phyloP scores from a whole-genome alignment of 2,329 filamentous ascomycete genomes.

The Macrophomina tecta region DNA sequence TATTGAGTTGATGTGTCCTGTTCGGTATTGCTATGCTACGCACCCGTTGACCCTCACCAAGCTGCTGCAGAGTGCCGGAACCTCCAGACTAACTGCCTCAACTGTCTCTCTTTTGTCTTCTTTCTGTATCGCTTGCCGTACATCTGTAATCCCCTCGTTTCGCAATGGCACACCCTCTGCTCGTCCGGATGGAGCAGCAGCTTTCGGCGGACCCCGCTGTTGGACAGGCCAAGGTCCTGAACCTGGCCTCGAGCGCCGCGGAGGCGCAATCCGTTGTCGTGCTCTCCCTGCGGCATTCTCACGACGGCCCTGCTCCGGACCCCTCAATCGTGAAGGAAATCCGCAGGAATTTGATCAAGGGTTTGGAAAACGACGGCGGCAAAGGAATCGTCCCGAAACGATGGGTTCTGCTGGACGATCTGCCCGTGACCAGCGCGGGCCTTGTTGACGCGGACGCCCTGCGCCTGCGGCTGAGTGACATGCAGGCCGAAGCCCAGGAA shows the following conservation, averaged over 20 bases:
- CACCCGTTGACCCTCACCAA: neutral
- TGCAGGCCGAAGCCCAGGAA: conserved; percentile 1
- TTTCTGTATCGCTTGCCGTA: neutral
- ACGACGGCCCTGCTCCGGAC: neutral
- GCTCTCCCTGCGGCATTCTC: neutral
- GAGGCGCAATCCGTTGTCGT: neutral
- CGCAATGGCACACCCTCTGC: neutral
- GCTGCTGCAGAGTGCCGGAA: neutral
- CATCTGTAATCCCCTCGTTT: neutral
- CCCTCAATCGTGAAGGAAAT: conserved; percentile 1
- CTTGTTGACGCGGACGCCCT: neutral
- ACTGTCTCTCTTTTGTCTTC: neutral
- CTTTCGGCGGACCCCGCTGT: neutral
- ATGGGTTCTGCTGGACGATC: neutral
- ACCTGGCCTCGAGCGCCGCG: neutral
- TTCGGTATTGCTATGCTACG: neutral
- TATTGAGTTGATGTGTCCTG: conserved; percentile 4
- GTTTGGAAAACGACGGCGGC: neutral
- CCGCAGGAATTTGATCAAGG: conserved; percentile 1
- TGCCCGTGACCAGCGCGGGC: neutral
- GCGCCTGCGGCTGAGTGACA: neutral
- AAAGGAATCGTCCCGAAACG: neutral
- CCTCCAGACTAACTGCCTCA: neutral
- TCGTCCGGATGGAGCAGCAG: conserved; percentile 1
- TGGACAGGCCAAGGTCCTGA: neutral